Base-by-base conservation (phyloP, 805 yeast species). In the Yamadazyma ubonensis region DNA sequence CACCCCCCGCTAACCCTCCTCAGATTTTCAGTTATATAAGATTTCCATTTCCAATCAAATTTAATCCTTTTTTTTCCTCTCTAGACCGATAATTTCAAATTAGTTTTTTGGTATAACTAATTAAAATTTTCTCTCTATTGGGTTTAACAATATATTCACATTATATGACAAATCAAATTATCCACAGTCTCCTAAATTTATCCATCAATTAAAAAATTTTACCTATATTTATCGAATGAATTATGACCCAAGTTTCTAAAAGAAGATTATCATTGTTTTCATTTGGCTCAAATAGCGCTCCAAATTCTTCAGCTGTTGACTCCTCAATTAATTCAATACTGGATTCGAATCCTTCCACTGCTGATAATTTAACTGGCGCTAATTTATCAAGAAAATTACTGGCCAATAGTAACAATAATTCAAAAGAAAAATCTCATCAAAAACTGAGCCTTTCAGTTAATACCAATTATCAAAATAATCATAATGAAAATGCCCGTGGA, bases 261-360 rank as follows among this genome's bases (percentile, higher is more conserved):
- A 50, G 52, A 40, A 46, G 52, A 30, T 47, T 52, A 28, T 52
- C 57, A 3, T 38, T 51, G 29, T 52, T 52, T 37, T 40, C 54
- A 7, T 52, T 52, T 42, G 53, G 53, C 8, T 41, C 48, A 32
- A 39, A 29, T 18, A 17, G 25, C 17, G 35, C 27, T 37, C 42
- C 22, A n/a, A 20, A 20, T 6, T 6, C 31, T 3, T 34, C 22
- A 4, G 18, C 27, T n/a, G 15, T 29, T 10, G 26, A 23, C 9
- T 5, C 32, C 31, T 9, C 23, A 26, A 14, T 19, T 33, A 15
- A 15, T 21, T 5, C 12, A 23, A 10, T 12, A 6, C 26, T 23
- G 4, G 8, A 12, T 6, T 23, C 26, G 12, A 23, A 23, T 23
- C 8, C 26, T 12, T 4, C 26, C 7, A 23, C 12, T 12, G 26